A percentile compares a stretch with the other conserved stretches of the same genome.
Evolutionary conservation across 2,329 filamentous ascomycete species (phyloP).

Genomic region (Colletotrichum caudatum): DNA sequence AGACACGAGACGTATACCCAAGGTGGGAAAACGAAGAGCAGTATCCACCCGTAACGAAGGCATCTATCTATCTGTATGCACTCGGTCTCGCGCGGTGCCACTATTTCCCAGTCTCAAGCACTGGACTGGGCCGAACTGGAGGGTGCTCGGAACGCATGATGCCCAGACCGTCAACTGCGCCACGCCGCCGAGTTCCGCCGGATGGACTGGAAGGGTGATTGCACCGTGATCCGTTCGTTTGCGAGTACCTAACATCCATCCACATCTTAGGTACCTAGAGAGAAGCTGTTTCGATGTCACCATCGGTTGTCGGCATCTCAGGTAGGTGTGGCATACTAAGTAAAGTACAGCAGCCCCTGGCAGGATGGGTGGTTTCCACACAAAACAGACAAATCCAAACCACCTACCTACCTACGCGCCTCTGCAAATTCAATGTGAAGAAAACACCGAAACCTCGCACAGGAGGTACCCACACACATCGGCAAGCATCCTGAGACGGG

Average conservation of each 20-base stretch:
- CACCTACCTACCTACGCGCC: no score
- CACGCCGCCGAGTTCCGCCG: neutral
- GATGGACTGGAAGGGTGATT: neutral
- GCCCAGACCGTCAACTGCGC: neutral
- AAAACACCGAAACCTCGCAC: neutral
- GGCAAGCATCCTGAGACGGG: neutral
- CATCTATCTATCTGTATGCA: no score
- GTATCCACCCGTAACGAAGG: neutral
- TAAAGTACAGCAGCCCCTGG: neutral
- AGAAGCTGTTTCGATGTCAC: neutral
- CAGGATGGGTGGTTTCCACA: neutral
- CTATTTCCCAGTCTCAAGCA: neutral
- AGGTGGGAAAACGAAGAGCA: neutral
- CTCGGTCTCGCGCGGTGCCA: neutral
- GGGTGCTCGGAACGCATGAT: neutral
- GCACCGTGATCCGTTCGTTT: neutral
- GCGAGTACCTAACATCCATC: neutral
- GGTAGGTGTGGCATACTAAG: neutral
- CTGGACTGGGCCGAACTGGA: neutral
- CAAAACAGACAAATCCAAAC: neutral
- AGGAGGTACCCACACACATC: neutral
- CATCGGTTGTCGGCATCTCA: neutral
- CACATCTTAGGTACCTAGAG: neutral
- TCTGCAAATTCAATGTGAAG: neutral
- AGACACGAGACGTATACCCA: neutral